Base-by-base conservation (phyloP, 257 asterid genomes). In the Penstemon barbatus region DNA sequence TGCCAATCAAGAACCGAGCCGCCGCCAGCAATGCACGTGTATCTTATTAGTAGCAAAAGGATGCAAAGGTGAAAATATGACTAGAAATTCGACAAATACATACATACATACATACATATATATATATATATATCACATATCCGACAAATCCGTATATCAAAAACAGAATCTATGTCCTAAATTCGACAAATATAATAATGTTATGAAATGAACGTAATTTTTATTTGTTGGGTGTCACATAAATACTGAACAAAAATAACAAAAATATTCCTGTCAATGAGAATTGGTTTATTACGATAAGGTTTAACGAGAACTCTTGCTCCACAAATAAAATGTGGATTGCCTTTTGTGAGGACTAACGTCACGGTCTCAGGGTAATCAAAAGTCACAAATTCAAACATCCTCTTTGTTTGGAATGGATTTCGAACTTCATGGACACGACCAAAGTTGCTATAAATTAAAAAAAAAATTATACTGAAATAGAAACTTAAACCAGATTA, bases 311-410 rank as follows among this genome's bases (percentile, higher is more conserved):
- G 80, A 73, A 90, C 91, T 1, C 87, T 82, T 18, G 79, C 74
- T 64, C 84, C 91, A 57, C 85, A 69, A 41, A 87, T 87, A 33
- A 77, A 81, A 76, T 90, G 97, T 7, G 94, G 97, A 63, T 90
- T 87, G n/a, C 83, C 85, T 70, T 82, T 87, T 1, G 86, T 76
- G 73, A 90, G 76, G 58, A 87, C 85, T 39, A 80, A 82, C 59
- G 87, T 78, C 42, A 79, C 90, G 2, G 95, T 84, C 62, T 84
- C 90, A 0, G 89, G 85, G 66, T 77, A 75, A 63, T 75, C 75
- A 77, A 90, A 90, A 0, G 88, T 82, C 52, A 89, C 95, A 62
- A 87, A 89, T 13, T 95, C 91, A 60, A 76, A 89, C 95, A 85
- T 87, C 50, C 95, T 77, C 76, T 84, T 74, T 68, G 75, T 87